These are phyloP conservation scores for Telopea speciosissima DNA, from an alignment of 177 flowering plant species.

Conservation along the genomic window DNA sequence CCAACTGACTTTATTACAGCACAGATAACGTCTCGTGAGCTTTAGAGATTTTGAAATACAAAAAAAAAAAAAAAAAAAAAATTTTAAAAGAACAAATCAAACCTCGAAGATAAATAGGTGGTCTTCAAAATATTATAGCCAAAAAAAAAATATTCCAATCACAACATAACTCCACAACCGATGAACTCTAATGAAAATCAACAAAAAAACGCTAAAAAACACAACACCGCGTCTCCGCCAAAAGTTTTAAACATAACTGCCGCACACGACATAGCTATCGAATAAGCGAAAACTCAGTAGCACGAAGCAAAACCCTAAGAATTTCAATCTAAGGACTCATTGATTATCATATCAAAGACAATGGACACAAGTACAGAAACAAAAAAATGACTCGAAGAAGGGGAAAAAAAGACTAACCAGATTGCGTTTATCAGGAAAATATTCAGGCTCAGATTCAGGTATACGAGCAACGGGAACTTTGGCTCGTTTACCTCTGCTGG, in stretches of 20 bases:
- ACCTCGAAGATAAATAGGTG: background rate
- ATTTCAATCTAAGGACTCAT: background rate
- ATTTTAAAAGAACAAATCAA: too few species aligned
- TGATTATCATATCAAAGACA: background rate
- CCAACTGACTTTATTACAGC: background rate
- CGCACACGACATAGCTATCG: background rate
- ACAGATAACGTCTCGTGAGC: background rate
- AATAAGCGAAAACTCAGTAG: background rate
- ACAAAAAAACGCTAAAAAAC: background rate
- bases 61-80: too few species aligned
- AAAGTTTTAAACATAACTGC: too few species aligned
- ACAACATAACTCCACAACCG: background rate
- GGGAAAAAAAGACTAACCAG: constrained; percentile 19
- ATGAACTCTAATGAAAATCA: too few species aligned
- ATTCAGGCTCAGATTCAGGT: constrained; percentile 20
- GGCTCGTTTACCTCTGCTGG: constrained; percentile 22
- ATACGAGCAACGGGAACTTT: constrained; percentile 22
- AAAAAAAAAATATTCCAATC: background rate
- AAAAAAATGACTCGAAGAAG: background rate
- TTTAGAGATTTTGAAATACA: background rate
- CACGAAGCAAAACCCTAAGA: background rate
- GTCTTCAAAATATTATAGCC: background rate
- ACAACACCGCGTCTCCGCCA: background rate
- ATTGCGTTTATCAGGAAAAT: constrained; percentile 26
- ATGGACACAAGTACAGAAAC: too few species aligned